Evolutionary conservation across 2,329 filamentous ascomycete genomes (phyloP), one percentile per base, ranked within the genome.

Genomic region (Colletotrichum echinochloae): DNA sequence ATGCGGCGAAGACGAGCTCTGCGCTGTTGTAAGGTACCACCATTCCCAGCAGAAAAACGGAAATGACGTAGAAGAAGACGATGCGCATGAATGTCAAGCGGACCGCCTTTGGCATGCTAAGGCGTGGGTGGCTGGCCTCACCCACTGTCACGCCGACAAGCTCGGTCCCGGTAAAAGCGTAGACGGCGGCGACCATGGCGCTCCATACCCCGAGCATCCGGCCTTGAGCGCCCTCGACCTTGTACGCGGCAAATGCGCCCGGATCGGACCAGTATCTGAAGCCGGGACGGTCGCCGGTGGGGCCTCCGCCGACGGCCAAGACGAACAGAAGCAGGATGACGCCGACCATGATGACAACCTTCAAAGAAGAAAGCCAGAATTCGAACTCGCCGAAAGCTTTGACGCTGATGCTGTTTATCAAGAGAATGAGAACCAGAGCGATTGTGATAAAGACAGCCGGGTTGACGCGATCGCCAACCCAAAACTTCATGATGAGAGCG

Each of bases 31-130:
- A 92, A 0, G 90, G 89, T 1, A 93, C 88, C 16, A 91, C 83
- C 82, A 91, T 91, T 66, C 91, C 91, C 7, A 92, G 81, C 54
- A 92, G 85, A 54, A 92, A 82, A 20, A 92, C 89, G 9, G 87
- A 89, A 35, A 90, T 78, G 66, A 90, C 84, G 80, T 92, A 92
- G 82, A 93, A 93, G 79, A 92, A 84, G 71, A 91, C 78, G 76
- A 92, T 92, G 26, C 91, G 90, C 80, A 87, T 90, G 78, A 92
- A 91, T 48, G 90, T 92, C 65, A 92, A 84, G 75, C 88, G 90
- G 79, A 92, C 91, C 33, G 90, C 91, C 54, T 87, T 84, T 2
- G 90, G 90, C 66, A 92, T 90, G 59, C 88, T 91, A 77, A 87
- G 87, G 74, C 89, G 86, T 2, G 90, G 90, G 78, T 92, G 91